Evolutionary conservation across 495 filamentous ascomycete species (phyloP).

Genomic region (Evernia prunastri): DNA sequence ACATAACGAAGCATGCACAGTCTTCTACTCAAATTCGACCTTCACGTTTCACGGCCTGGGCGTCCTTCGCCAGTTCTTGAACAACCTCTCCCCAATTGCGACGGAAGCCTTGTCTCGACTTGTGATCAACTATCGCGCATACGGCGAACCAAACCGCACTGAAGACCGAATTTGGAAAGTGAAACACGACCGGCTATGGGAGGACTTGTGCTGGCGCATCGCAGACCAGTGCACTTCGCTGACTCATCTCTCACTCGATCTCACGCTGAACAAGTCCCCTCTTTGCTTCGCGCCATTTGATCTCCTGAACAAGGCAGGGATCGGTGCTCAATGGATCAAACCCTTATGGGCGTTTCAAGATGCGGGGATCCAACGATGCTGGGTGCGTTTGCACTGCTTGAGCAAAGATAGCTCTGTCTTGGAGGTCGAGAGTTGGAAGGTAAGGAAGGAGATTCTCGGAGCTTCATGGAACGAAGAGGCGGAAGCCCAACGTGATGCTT

Average conservation of each 20-base stretch:
- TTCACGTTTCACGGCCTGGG: constrained; percentile 21
- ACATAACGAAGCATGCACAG: constrained; percentile 19
- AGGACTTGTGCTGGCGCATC: constrained; percentile 20
- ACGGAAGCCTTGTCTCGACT: constrained; percentile 13
- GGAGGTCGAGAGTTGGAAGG: constrained; percentile 22
- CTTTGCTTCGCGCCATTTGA: constrained; percentile 15
- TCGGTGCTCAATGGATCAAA: constrained; percentile 14
- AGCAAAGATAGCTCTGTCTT: constrained; percentile 11
- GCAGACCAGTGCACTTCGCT: constrained; percentile 14
- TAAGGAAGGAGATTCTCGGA: constrained; percentile 20
- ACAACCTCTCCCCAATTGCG: constrained; percentile 9
- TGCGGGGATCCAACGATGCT: constrained; percentile 8
- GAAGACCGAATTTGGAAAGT: constrained; percentile 20
- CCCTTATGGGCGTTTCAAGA: constrained; percentile 19
- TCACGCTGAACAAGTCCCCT: constrained; percentile 17
- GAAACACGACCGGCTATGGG: constrained; percentile 21
- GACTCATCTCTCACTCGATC: constrained; percentile 15
- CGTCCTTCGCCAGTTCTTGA: constrained; percentile 21
- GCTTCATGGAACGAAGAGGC: constrained; percentile 18
- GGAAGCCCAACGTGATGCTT: constrained; percentile 15
- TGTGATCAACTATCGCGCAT: constrained; percentile 18
- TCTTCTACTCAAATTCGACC: constrained; percentile 23
- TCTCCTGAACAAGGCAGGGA: not conserved
- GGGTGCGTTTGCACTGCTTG: constrained; percentile 9
- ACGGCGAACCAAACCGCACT: constrained; percentile 17